phyloP scores from a whole-genome alignment of 2,329 filamentous ascomycete species.

The Fusarium anguioides region DNA sequence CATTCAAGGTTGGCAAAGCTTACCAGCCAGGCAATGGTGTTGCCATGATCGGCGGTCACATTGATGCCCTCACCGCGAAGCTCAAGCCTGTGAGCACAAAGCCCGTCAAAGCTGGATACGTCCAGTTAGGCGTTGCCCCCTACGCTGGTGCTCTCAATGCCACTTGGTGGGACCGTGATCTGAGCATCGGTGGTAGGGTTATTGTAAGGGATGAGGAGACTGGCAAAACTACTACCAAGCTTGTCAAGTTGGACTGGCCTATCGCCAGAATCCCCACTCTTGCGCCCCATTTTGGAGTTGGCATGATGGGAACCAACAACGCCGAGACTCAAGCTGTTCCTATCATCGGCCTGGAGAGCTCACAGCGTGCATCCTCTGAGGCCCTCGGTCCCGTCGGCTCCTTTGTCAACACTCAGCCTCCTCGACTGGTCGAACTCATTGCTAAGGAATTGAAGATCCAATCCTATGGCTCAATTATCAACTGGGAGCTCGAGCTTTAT shows the following conservation, averaged over 20 bases:
- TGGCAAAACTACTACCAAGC: constrained; percentile 80
- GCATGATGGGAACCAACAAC: constrained; percentile 76
- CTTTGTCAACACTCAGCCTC: constrained; percentile 86
- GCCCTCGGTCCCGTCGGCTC: constrained; percentile 71
- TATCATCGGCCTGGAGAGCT: constrained; percentile 88
- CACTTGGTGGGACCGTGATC: constrained; percentile 98
- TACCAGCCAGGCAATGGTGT: constrained; percentile 89
- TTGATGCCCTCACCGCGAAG: constrained; percentile 90
- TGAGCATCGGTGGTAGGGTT: constrained; percentile 90
- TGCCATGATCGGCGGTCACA: constrained; percentile 89
- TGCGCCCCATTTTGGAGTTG: constrained; percentile 91
- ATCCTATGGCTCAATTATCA: constrained; percentile 80
- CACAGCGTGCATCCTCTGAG: constrained; percentile 53
- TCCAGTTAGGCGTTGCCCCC: constrained; percentile 90
- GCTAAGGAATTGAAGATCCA: constrained; percentile 78
- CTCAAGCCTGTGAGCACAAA: constrained; percentile 92
- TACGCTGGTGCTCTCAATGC: constrained; percentile 88
- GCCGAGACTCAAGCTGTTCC: constrained; percentile 94
- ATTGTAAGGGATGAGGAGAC: constrained; percentile 78
- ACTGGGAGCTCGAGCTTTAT: constrained; percentile 97
- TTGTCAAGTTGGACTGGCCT: constrained; percentile 94
- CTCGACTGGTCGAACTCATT: constrained; percentile 85
- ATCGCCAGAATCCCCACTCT: constrained; percentile 93
- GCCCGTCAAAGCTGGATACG: constrained; percentile 84
- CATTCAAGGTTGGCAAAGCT: constrained; percentile 82